Conservation (phyloP, 805 yeast genomes). For the Jamesozyma rosinii region DNA sequence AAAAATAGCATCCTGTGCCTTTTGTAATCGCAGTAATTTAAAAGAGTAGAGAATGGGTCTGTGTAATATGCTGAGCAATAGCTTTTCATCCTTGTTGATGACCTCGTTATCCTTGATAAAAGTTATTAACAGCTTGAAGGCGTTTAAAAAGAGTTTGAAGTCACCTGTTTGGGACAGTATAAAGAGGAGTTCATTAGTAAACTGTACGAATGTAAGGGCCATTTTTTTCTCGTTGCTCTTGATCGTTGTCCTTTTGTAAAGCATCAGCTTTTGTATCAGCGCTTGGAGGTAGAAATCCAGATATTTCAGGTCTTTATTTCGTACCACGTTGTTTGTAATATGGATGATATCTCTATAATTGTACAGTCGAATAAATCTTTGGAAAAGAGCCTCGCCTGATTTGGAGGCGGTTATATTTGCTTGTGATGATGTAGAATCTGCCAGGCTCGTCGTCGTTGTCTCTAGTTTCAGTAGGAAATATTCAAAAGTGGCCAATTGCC, state of each 20-base stretch:
- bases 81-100: background rate
- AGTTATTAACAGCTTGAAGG: constrained; percentile 10
- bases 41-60: constrained; percentile 5
- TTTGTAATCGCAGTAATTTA: constrained; percentile 11
- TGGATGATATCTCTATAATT: constrained; percentile 15
- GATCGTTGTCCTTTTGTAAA: constrained; percentile 1
- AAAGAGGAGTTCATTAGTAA: constrained; percentile 16
- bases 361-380: constrained; percentile 18
- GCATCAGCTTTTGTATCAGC: constrained; percentile 14
- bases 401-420: background rate
- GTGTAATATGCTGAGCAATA: constrained; percentile 2
- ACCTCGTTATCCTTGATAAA: constrained; percentile 2
- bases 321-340: constrained; percentile 11
- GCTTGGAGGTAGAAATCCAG: constrained; percentile 17
- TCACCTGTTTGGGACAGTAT: constrained; percentile 14
- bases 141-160: constrained; percentile 16
- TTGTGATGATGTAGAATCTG: background rate
- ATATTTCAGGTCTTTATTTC: constrained; percentile 13
- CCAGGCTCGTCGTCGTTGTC: constrained; percentile 5
- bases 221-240: background rate
- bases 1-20: constrained; percentile 22
- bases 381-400: too few relatives aligned
- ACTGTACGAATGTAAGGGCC: constrained; percentile 11
- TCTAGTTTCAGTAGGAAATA: constrained; percentile 14
- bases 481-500: constrained; percentile 22